phyloP scores from a whole-genome alignment of 2,329 filamentous ascomycete species.

The Trichoderma afroharzianum region DNA sequence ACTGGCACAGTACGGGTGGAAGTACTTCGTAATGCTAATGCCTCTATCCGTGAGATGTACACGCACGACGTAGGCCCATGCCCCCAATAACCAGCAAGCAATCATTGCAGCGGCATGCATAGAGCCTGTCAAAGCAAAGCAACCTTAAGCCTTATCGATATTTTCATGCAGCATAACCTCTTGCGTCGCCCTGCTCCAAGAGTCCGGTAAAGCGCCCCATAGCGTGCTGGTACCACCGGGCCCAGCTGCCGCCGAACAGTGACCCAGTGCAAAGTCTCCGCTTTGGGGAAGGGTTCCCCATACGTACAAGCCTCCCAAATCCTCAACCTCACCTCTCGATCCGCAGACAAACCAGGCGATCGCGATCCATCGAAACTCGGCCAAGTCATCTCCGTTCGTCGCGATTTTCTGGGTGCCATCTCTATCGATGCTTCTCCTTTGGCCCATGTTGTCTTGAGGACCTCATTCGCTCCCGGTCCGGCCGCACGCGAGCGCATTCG shows the following conservation, averaged over 20 bases:
- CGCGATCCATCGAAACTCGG: constrained; percentile 50
- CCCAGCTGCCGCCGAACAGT: constrained; percentile 21
- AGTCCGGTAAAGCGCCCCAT: constrained; percentile 12
- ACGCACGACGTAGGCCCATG: not conserved
- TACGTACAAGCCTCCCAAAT: constrained; percentile 37
- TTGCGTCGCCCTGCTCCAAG: constrained; percentile 8
- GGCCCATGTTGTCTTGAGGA: constrained; percentile 48
- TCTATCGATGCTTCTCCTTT: constrained; percentile 50
- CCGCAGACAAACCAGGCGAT: constrained; percentile 48
- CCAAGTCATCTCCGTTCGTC: constrained; percentile 40
- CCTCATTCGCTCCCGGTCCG: constrained; percentile 43
- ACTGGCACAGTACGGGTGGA: not conserved
- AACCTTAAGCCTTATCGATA: constrained; percentile 15
- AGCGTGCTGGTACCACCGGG: constrained; percentile 18
- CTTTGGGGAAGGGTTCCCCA: constrained; percentile 37
- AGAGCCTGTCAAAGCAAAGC: not conserved
- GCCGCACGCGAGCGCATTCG: constrained; percentile 49
- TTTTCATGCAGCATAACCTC: not conserved
- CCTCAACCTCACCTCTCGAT: constrained; percentile 55
- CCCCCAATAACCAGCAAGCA: constrained; percentile 2
- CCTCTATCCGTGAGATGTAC: constrained; percentile 2
- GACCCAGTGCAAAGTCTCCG: constrained; percentile 34
- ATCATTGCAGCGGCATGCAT: not conserved
- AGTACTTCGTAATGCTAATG: not conserved
- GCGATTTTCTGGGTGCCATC: constrained; percentile 45